phyloP scores from a whole-genome alignment of 139 green algal species.

The Asterochloris erici region DNA sequence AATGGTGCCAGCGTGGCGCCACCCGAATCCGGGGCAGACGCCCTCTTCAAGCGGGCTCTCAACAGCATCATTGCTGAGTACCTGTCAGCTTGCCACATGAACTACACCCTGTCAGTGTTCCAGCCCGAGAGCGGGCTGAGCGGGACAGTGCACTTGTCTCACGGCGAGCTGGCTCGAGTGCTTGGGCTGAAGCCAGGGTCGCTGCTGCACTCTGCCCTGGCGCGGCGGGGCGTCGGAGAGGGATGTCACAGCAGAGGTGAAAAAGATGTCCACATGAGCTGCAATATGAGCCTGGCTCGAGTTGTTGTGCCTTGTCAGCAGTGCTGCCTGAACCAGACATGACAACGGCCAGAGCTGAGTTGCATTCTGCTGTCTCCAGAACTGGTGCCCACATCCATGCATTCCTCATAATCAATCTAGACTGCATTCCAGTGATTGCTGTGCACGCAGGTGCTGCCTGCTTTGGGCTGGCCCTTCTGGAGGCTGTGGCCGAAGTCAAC shows the following conservation, averaged over 20 bases:
- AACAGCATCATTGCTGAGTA: constrained; percentile 38
- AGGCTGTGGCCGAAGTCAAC: too few relatives aligned
- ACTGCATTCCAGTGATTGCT: background rate
- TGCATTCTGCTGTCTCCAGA: background rate
- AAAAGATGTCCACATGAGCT: background rate
- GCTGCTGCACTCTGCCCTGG: background rate
- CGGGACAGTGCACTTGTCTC: background rate
- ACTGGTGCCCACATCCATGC: background rate
- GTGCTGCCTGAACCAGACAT: background rate
- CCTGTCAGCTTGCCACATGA: constrained; percentile 9
- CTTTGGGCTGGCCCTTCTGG: too few relatives aligned
- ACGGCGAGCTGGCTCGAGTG: background rate
- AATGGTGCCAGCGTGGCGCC: background rate
- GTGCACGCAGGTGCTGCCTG: constrained; percentile 7
- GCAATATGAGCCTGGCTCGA: background rate
- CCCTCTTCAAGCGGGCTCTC: constrained; percentile 10
- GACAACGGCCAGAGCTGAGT: too few relatives aligned
- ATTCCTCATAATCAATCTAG: background rate
- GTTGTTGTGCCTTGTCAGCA: background rate
- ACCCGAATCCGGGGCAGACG: background rate
- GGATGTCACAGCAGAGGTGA: too few relatives aligned
- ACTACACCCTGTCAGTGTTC: constrained; percentile 36
- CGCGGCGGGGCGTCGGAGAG: too few relatives aligned
- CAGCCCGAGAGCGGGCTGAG: constrained; percentile 31
- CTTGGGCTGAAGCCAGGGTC: background rate